phyloP scores from a whole-genome alignment of 108 stramenopile genomes.

The Epithemia pelagica region DNA sequence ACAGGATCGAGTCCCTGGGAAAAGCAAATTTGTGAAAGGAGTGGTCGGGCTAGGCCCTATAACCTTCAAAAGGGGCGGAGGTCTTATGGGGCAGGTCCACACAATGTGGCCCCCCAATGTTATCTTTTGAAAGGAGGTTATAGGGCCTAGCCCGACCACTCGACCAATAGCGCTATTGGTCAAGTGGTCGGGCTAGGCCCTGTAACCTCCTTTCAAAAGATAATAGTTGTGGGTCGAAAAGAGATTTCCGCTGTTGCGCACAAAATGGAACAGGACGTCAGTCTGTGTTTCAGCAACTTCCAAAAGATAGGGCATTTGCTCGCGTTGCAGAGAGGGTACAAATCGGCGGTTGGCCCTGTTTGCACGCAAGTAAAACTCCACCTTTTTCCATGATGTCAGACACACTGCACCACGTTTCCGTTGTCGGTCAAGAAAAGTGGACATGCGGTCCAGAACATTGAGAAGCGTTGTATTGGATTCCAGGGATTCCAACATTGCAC shows the following conservation, averaged over 20 bases:
- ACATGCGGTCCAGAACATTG: neutral
- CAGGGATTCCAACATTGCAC: neutral
- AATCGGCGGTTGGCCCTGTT: neutral
- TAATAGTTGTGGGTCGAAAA: too few relatives aligned
- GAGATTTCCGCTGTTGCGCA: neutral
- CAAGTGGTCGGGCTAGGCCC: too few relatives aligned
- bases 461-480: neutral
- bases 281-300: neutral
- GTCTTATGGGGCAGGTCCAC: too few relatives aligned
- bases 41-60: too few relatives aligned
- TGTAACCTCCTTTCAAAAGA: too few relatives aligned
- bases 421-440: neutral
- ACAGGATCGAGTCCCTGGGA: too few relatives aligned
- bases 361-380: neutral
- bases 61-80: too few relatives aligned
- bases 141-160: too few relatives aligned
- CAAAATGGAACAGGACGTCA: neutral
- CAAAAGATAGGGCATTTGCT: neutral
- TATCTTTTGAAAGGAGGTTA: too few relatives aligned
- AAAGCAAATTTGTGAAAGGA: too few relatives aligned
- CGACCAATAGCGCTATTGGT: too few relatives aligned
- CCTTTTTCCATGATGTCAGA: neutral
- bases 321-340: neutral
- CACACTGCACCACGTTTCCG: neutral
- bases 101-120: too few relatives aligned